Base-by-base conservation (phyloP, 192 early-diverging fungal genomes). In the Coemansia sp. region DNA sequence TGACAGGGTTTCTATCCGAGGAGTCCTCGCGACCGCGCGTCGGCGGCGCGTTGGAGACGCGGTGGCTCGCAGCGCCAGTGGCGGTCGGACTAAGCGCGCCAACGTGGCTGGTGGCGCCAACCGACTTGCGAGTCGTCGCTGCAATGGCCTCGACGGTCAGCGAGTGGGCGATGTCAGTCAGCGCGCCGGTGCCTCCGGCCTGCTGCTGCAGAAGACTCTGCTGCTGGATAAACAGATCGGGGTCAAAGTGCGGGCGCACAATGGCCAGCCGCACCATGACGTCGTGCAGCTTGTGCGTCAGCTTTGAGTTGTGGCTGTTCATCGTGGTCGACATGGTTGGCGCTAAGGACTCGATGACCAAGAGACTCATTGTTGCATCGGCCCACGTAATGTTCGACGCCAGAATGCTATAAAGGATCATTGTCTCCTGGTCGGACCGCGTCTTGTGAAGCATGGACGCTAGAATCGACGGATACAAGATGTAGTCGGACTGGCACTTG, bases 231-330 rank as follows among this genome's bases (percentile, higher is more conserved):
- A 74, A 74, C 54, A 80, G 64, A n/a, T 80, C 77, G 6, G 77
- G 77, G 13, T 80, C 77, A 65, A 80, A 80, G 62, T 80, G 61
- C 54, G 77, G 77, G 2, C 77, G 72, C n/a, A 68, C 67, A n/a
- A 80, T 71, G 5, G 68, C 77, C 58, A 80, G 52, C 0, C 77
- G 71, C 50, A 74, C 68, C 77, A 80, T 71, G 62, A 80, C 62
- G 24, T 70, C 72, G 65, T 74, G 72, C 62, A 80, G 65, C 59
- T 74, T 74, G 72, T 80, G 77, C 22, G 68, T 68, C 30, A 80
- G 68, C 72, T 71, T 74, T 24, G 72, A 67, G 65, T 62, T 74
- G n/a, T 71, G 66, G 45, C 65, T 71, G 68, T 71, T 50, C 39
- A 74, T 68, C 9, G 62, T 62, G 45, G 61, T 62, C 4, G 68